A percentile compares a stretch with the other conserved stretches of the same genome.
phyloP scores from a whole-genome alignment of 2,329 filamentous ascomycete species.

The Gyromitra esculenta region DNA sequence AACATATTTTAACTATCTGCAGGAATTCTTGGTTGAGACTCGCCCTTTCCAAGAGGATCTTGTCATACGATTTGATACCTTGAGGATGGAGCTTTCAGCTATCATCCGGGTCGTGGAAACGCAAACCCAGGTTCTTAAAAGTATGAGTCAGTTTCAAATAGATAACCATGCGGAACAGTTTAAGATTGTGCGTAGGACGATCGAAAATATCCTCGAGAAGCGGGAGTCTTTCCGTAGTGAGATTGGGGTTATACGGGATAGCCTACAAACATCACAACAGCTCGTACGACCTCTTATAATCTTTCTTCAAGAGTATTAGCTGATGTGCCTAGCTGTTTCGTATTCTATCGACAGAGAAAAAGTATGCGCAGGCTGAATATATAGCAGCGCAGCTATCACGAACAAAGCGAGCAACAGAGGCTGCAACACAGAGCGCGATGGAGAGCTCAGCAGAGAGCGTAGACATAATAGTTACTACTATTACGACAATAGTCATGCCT shows the following conservation, averaged over 20 bases:
- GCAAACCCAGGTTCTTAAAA: conserved; percentile 24
- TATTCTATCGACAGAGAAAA: background rate
- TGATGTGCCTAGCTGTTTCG: background rate
- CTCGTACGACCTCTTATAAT: conserved; percentile 3
- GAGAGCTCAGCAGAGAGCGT: background rate
- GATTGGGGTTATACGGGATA: conserved; percentile 5
- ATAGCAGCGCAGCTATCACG: background rate
- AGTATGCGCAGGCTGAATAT: background rate
- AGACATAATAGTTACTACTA: background rate
- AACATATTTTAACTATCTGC: background rate
- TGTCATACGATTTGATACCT: conserved; percentile 10
- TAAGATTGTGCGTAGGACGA: conserved; percentile 21
- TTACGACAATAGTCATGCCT: background rate
- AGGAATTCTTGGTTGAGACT: conserved; percentile 33
- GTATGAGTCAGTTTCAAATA: conserved; percentile 4
- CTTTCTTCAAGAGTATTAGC: background rate
- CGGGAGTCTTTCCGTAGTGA: conserved; percentile 22
- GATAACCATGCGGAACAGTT: conserved; percentile 10
- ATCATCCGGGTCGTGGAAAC: conserved; percentile 30
- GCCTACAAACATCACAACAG: conserved; percentile 25
- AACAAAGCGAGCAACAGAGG: background rate
- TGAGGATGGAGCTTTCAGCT: conserved; percentile 30
- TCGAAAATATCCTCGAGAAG: conserved; percentile 16
- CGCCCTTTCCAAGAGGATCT: conserved; percentile 1
- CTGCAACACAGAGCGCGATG: background rate